A percentile compares a stretch with the other conserved stretches of the same genome.
These are phyloP conservation scores for Picea glauca DNA, from an alignment of 75 land plant genomes.

Conservation along the genomic window DNA sequence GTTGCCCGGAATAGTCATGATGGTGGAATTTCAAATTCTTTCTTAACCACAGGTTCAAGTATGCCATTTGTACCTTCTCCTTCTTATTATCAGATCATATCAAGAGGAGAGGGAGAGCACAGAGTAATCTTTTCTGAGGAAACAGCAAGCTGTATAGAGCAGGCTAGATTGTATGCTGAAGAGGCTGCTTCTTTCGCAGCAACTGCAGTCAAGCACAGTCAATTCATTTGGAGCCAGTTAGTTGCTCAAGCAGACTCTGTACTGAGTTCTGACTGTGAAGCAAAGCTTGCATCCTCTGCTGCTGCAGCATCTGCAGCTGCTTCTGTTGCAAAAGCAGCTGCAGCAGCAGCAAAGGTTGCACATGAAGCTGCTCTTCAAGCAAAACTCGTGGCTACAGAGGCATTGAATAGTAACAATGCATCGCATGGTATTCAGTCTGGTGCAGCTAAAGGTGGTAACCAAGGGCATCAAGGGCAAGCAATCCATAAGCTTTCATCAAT, in stretches of 20 bases:
- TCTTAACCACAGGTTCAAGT: neutral
- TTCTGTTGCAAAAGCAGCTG: conserved; percentile 81
- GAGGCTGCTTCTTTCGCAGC: conserved; percentile 61
- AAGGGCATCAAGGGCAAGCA: neutral
- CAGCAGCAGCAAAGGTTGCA: conserved; percentile 79
- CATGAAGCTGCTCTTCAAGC: conserved; percentile 68
- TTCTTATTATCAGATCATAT: conserved; percentile 1
- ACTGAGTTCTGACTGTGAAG: conserved; percentile 32
- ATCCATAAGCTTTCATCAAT: neutral
- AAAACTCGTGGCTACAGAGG: conserved; percentile 59
- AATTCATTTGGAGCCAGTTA: conserved; percentile 56
- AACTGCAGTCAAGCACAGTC: conserved; percentile 48
- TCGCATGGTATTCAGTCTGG: neutral
- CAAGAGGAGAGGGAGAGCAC: conserved; percentile 9
- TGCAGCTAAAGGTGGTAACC: conserved; percentile 16
- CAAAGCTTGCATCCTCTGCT: conserved; percentile 60
- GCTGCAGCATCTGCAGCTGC: conserved; percentile 71
- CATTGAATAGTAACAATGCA: conserved; percentile 16
- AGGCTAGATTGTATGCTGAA: conserved; percentile 53
- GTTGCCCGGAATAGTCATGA: neutral
- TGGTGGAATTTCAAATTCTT: conserved; percentile 4
- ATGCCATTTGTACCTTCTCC: neutral
- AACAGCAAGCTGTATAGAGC: conserved; percentile 23
- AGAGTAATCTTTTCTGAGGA: conserved; percentile 24
- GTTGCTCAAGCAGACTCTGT: conserved; percentile 33